Evolutionary conservation across 2,329 filamentous ascomycete genomes (phyloP), one percentile per base, ranked within the genome.

Genomic region (Ophiocordyceps sinensis): DNA sequence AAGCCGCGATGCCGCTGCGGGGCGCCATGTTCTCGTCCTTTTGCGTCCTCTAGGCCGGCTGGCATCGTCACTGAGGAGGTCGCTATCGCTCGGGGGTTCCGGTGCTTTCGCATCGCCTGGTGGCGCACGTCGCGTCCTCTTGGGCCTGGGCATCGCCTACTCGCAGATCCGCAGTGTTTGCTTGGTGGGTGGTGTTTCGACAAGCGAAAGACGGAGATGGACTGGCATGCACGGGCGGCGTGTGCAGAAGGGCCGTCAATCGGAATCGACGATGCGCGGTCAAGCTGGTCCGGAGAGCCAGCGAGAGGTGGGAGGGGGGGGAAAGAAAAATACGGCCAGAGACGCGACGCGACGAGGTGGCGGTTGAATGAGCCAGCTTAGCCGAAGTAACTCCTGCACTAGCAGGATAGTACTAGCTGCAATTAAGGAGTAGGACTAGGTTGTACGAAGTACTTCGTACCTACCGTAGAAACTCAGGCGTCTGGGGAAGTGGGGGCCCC

Each of bases 321-420:
- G 34, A 36, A 51, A 51, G 50, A 55, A 49, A 50, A 35, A 35
- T 35, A 35, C 3, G 12, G 32, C 48, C 48, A 42, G 49, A 40
- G 45, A 49, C 56, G 56, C 56, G 56, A 54, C 54, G 53, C 48
- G 56, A 56, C 48, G 48, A 45, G 46, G 21, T n/a, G 21, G 32
- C 26, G 26, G 28, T n/a, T 14, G 15, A 21, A 21, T 39, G 17
- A 17, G 10, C 32, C 12, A 17, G 32, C 32, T 19, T 10, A 15
- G 14, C 32, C 13, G 32, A 14, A 15, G n/a, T 35, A 19, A 19
- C 19, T 19, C 19, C 19, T 4, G 19, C 19, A 35, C 32, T 32
- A 32, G 7, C 30, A 13, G 30, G 13, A 32, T 32, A 15, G n/a
- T n/a, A n/a, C n/a, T n/a, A n/a, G 13, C 5, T 15, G 30, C 30